Evolutionary conservation across 2,329 filamentous ascomycete genomes (phyloP).

Genomic region (Trichophyton schoenleinii): DNA sequence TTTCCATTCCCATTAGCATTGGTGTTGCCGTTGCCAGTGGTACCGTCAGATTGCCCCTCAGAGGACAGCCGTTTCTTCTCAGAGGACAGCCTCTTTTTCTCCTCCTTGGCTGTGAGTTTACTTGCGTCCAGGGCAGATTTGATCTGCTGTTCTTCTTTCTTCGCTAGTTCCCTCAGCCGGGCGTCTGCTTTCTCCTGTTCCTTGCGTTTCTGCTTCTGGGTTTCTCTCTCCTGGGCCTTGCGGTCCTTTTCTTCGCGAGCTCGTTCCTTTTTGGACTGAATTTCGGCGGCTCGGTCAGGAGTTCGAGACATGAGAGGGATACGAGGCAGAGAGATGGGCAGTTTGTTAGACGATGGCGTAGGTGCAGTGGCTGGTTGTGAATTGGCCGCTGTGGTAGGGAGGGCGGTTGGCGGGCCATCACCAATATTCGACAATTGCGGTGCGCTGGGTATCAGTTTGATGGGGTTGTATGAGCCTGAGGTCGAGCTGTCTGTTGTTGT

Average conservation of each 20-base stretch:
- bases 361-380: constrained; percentile 16
- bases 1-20: constrained; percentile 20
- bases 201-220: constrained; percentile 40
- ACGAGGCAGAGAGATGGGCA: constrained; percentile 17
- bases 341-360: background rate
- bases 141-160: constrained; percentile 49
- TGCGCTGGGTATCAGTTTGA: constrained; percentile 31
- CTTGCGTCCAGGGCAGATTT: constrained; percentile 54
- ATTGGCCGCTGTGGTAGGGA: constrained; percentile 6
- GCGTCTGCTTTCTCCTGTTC: constrained; percentile 40
- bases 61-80: constrained; percentile 9
- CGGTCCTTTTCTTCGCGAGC: constrained; percentile 46
- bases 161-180: constrained; percentile 40
- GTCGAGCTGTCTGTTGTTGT: background rate
- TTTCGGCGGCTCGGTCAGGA: constrained; percentile 34
- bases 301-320: constrained; percentile 30
- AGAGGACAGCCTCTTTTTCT: constrained; percentile 31
- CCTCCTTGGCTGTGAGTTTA: constrained; percentile 44
- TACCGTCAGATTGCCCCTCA: background rate
- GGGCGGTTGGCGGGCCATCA: constrained; percentile 14
- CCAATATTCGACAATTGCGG: constrained; percentile 36
- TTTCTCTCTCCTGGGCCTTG: constrained; percentile 36
- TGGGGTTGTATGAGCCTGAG: constrained; percentile 21
- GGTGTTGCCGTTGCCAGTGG: background rate
- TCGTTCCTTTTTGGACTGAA: constrained; percentile 56